Percentiles rank a stretch among this genome's conserved stretches.
phyloP scores from a whole-genome alignment of 2,329 filamentous ascomycete species.

The Fusarium pseudograminearum region DNA sequence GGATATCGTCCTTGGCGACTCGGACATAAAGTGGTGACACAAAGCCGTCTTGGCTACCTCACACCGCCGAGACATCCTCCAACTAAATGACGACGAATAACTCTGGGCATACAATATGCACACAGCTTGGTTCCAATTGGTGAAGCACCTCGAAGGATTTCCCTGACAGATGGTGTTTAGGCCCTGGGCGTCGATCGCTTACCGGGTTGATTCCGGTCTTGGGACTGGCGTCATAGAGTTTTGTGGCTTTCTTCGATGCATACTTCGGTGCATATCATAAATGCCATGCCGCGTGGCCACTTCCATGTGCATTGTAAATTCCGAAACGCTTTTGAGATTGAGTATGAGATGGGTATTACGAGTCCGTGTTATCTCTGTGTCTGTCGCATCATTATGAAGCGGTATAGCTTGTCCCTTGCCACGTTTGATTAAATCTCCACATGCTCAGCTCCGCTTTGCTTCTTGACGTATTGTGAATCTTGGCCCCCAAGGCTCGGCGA shows the following conservation, averaged over 20 bases:
- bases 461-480: neutral
- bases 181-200: neutral
- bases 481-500: neutral
- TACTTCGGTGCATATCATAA: slow-evolving; percentile 19
- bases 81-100: neutral
- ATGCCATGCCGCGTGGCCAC: neutral
- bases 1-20: neutral
- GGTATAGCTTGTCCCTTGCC: neutral
- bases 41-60: neutral
- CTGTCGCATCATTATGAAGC: neutral
- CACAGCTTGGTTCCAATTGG: neutral
- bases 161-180: neutral
- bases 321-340: neutral
- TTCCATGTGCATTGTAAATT: neutral
- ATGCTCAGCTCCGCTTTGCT: neutral
- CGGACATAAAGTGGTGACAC: neutral
- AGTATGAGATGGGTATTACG: neutral
- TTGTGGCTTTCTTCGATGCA: slow-evolving; percentile 11
- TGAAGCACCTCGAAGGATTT: neutral
- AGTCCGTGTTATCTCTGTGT: neutral
- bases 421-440: too few relatives aligned
- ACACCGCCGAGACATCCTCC: neutral
- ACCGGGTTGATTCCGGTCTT: neutral
- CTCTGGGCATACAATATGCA: too few relatives aligned
- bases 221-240: slow-evolving; percentile 18